Base-by-base conservation (phyloP, 352 stramenopile species). In the Globisporangium nagaii region DNA sequence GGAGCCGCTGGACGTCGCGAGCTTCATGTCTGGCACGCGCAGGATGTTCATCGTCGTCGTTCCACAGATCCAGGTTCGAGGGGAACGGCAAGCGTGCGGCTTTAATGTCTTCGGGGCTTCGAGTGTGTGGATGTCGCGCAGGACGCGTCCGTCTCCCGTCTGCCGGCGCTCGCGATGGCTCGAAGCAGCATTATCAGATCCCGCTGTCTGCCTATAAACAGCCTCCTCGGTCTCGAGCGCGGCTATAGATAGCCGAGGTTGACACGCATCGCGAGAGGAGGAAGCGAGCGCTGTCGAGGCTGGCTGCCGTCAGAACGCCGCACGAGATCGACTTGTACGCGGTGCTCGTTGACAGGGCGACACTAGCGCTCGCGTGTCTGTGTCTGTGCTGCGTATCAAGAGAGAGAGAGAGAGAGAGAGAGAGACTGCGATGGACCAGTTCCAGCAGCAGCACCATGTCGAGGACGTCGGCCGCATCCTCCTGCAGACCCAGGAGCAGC, bases 381-480 rank as follows among this genome's bases (percentile, higher is more conserved):
- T n/a, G n/a, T n/a, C n/a, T n/a, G n/a, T n/a, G n/a, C n/a, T n/a
- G n/a, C n/a, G n/a, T n/a, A n/a, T n/a, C n/a, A n/a, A n/a, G n/a
- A n/a, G n/a, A n/a, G n/a, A n/a, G n/a, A n/a, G n/a, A n/a, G n/a
- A n/a, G n/a, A n/a, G n/a, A n/a, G n/a, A 39, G n/a, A 39, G 19
- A 9, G 22, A 52, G 7, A 51, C 3, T 15, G 1, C 30, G 25
- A 93, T 93, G 84, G 84, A 93, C 49, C 69, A 79, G 40, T 42
- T 93, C 19, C 67, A 89, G 53, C 78, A 93, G 51, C 79, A 88
- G 41, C 75, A 92, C 48, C 84, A 93, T 56, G 75, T 87, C 9
- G 81, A 93, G 45, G 84, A 93, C 67, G 79, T 93, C 24, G 84
- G 81, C 0, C 74, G 84, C 45, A 81, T 93, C 44, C 58, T 93